Conservation (phyloP, 1,284 basidiomycete species). For the Macrocybe sp. region DNA sequence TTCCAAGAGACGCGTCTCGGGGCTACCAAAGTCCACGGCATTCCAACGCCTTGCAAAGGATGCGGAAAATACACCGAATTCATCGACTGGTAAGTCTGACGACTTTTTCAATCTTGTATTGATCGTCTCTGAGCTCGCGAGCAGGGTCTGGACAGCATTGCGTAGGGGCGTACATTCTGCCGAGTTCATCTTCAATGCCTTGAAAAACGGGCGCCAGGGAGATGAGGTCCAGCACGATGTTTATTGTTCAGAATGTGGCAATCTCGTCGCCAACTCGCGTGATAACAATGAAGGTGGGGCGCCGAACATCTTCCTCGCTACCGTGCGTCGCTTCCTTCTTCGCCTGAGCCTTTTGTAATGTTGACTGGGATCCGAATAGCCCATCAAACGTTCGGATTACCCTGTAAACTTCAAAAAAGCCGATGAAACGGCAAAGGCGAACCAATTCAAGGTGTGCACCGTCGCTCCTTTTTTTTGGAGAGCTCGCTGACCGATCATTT, state of each 20-base stretch:
- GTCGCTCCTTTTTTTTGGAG: background rate
- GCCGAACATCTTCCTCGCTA: constrained; percentile 2
- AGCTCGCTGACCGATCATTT: background rate
- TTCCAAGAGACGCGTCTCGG: background rate
- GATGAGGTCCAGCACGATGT: background rate
- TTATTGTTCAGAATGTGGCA: constrained; percentile 1
- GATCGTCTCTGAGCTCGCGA: background rate
- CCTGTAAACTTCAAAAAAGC: background rate
- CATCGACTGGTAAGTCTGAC: background rate
- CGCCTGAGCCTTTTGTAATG: no score
- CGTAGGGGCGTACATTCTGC: constrained; percentile 1
- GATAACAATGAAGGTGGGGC: constrained; percentile 1
- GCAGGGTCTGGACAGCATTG: constrained; percentile 2
- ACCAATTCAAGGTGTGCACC: background rate
- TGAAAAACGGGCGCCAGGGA: background rate
- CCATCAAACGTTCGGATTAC: no score
- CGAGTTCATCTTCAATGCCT: constrained; percentile 1
- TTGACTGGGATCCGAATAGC: no score
- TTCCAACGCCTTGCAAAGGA: background rate
- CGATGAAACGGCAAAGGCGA: background rate
- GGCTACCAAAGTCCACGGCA: background rate
- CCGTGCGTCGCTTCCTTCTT: background rate
- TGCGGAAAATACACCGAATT: constrained; percentile 2
- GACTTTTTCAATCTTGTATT: background rate
- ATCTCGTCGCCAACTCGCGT: background rate